Evolutionary conservation across 2,329 filamentous ascomycete species (phyloP).

Genomic region (Monosporascus cannonballus): DNA sequence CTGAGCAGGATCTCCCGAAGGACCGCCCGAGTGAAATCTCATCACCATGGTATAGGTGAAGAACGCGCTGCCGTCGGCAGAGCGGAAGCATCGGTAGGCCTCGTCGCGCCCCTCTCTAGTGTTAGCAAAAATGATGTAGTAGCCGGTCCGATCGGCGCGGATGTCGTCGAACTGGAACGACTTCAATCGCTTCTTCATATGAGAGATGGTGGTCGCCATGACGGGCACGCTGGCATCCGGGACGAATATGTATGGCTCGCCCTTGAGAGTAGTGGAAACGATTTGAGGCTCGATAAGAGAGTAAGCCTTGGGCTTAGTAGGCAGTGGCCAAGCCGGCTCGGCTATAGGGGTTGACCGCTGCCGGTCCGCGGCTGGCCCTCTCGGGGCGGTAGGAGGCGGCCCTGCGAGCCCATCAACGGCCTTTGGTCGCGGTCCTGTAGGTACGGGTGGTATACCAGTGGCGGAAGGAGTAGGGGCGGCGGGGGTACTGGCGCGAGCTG

Average conservation of each 20-base stretch:
- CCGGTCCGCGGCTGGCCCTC: constrained; percentile 64
- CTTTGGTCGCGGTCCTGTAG: constrained; percentile 25
- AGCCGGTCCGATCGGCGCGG: constrained; percentile 76
- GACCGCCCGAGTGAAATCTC: constrained; percentile 57
- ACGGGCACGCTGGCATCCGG: constrained; percentile 83
- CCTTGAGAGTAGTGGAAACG: constrained; percentile 63
- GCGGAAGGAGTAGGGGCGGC: constrained; percentile 9
- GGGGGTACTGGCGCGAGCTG: constrained; percentile 25
- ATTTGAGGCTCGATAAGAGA: constrained; percentile 59
- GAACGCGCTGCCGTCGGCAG: constrained; percentile 73
- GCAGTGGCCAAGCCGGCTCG: constrained; percentile 31
- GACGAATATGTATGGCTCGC: constrained; percentile 86
- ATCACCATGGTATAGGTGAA: constrained; percentile 93
- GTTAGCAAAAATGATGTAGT: constrained; percentile 86
- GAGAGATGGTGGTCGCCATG: constrained; percentile 75
- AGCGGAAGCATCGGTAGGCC: constrained; percentile 70
- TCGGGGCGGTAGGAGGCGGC: constrained; percentile 79
- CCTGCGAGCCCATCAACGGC: constrained; percentile 43
- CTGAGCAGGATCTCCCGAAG: constrained; percentile 23
- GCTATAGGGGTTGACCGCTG: constrained; percentile 25
- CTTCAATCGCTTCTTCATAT: constrained; percentile 85
- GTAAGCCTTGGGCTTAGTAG: constrained; percentile 41
- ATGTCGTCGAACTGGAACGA: constrained; percentile 77
- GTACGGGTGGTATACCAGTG: constrained; percentile 15
- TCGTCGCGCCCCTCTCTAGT: constrained; percentile 71